A percentile compares a stretch with the other conserved stretches of the same genome.
These are phyloP conservation scores for Hypericum perforatum DNA, from an alignment of 345 rosid species.

Conservation along the genomic window DNA sequence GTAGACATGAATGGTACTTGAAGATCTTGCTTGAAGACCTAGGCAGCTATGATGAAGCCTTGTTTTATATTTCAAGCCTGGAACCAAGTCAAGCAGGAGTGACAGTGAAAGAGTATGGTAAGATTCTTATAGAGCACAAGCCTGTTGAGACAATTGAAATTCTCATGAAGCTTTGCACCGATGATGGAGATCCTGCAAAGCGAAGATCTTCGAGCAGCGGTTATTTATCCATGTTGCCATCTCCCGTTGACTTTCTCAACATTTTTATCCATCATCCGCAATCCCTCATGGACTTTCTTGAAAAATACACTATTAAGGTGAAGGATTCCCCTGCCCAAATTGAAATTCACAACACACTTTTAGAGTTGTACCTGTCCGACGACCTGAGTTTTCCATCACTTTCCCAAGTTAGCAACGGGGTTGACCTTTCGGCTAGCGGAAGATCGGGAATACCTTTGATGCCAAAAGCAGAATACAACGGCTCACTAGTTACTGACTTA, in stretches of 20 bases:
- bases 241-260: constrained; percentile 94
- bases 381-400: constrained; percentile 81
- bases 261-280: constrained; percentile 79
- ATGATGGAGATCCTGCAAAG: constrained; percentile 43
- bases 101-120: constrained; percentile 93
- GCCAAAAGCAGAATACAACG: constrained; percentile 31
- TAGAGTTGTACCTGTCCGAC: constrained; percentile 83
- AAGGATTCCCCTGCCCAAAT: constrained; percentile 98
- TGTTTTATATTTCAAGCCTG: constrained; percentile 82
- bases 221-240: constrained; percentile 81
- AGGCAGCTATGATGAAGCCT: constrained; percentile 87
- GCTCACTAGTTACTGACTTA: constrained; percentile 28
- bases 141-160: constrained; percentile 75
- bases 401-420: constrained; percentile 43
- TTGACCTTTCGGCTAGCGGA: constrained; percentile 32
- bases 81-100: constrained; percentile 96
- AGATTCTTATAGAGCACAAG: constrained; percentile 87
- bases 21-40: constrained; percentile 95
- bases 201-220: constrained; percentile 51
- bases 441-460: constrained; percentile 27
- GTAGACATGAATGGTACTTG: constrained; percentile 88
- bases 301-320: constrained; percentile 64
- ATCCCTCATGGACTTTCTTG: constrained; percentile 83
- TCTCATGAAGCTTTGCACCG: constrained; percentile 86
- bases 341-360: constrained; percentile 85